These are phyloP conservation scores for Triticum timopheevii DNA, from an alignment of 176 grass and related monocot genomes.

Conservation along the genomic window DNA sequence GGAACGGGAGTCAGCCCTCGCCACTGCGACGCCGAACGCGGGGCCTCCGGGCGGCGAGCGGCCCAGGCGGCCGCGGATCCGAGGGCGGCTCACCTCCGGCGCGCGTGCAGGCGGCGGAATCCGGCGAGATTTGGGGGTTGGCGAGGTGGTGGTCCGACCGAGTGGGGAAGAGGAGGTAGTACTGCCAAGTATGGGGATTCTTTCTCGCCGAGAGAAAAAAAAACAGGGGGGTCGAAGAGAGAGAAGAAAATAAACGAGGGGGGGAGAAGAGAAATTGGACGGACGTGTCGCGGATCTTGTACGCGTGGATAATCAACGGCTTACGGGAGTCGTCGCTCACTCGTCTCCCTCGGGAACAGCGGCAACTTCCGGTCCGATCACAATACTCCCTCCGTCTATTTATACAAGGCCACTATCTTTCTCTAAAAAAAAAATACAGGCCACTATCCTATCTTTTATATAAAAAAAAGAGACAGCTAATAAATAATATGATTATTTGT, in stretches of 20 bases:
- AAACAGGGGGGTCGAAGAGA: not conserved
- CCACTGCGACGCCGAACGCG: not conserved
- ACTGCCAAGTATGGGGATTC: not conserved
- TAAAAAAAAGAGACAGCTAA: too few species aligned
- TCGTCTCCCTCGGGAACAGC: too few species aligned
- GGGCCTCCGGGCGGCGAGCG: not conserved
- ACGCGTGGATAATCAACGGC: not conserved
- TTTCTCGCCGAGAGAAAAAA: conserved; percentile 5
- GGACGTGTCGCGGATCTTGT: conserved; percentile 37
- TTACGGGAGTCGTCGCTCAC: not conserved
- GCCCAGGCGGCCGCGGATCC: not conserved
- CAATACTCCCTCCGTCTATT: too few species aligned
- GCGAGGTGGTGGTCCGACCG: not conserved
- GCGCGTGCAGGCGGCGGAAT: conserved; percentile 19
- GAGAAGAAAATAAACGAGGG: not conserved
- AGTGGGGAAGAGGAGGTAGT: not conserved
- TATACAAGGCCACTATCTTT: too few species aligned
- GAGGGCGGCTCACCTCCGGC: conserved; percentile 26
- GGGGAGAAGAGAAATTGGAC: not conserved
- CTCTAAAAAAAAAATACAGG: too few species aligned
- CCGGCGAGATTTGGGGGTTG: conserved; percentile 33
- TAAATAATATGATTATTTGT: too few species aligned
- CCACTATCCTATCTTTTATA: too few species aligned
- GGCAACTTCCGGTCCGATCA: too few species aligned
- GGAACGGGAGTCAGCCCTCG: conserved; percentile 3